These are phyloP conservation scores for Oropetium thomaeum DNA, from an alignment of 176 grass and related monocot species.

Conservation along the genomic window DNA sequence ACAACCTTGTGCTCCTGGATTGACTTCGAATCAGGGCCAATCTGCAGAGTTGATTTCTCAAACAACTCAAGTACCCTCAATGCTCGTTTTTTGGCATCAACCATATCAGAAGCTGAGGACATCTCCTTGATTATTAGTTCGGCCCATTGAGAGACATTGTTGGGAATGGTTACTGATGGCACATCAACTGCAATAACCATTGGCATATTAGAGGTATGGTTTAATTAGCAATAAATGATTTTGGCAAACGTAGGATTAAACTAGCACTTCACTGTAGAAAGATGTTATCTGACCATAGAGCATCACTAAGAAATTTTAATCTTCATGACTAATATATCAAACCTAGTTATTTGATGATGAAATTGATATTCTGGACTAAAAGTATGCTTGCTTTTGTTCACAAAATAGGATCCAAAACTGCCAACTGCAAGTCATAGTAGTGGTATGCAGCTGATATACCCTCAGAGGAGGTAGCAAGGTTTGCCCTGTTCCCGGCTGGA, in stretches of 20 bases:
- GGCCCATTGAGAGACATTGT: constrained; percentile 36
- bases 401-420: background rate
- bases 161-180: background rate
- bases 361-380: background rate
- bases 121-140: constrained; percentile 65
- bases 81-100: constrained; percentile 52
- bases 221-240: background rate
- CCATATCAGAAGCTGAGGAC: constrained; percentile 35
- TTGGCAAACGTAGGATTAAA: background rate
- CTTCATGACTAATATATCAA: background rate
- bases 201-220: background rate
- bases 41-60: constrained; percentile 19
- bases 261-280: background rate
- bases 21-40: constrained; percentile 6
- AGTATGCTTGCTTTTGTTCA: background rate
- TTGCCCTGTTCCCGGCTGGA: background rate
- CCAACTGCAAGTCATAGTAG: background rate
- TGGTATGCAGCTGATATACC: constrained; percentile 21
- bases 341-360: background rate
- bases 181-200: constrained; percentile 10
- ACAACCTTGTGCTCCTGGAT: constrained; percentile 50
- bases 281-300: background rate
- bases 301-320: background rate
- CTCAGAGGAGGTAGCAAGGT: background rate
- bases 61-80: constrained; percentile 48